Percentiles rank a stretch among this genome's conserved stretches.
These are phyloP conservation scores for Westerdykella sp. DNA, from an alignment of 2,329 filamentous ascomycete species.

Conservation along the genomic window DNA sequence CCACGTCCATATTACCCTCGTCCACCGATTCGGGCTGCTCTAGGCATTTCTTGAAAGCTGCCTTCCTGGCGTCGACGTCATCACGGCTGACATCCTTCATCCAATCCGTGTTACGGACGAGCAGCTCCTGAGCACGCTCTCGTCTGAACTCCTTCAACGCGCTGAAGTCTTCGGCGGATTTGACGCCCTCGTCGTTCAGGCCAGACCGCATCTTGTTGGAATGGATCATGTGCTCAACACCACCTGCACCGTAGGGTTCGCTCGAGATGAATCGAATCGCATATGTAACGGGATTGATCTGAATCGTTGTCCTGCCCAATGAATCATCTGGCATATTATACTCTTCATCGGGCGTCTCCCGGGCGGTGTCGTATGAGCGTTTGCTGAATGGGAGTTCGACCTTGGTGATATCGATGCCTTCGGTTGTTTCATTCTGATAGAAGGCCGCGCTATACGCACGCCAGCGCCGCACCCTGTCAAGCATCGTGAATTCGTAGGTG, in stretches of 20 bases:
- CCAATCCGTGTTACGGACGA: conserved; percentile 41
- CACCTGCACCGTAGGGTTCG: conserved; percentile 26
- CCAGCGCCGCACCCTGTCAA: conserved; percentile 62
- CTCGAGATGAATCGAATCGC: conserved; percentile 40
- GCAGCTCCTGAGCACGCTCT: conserved; percentile 37
- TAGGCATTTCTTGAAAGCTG: conserved; percentile 26
- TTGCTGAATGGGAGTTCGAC: conserved; percentile 40
- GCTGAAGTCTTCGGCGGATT: conserved; percentile 29
- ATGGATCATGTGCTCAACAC: conserved; percentile 39
- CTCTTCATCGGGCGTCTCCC: conserved; percentile 27
- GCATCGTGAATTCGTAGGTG: conserved; percentile 67
- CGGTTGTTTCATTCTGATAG: conserved; percentile 78
- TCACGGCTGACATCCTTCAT: conserved; percentile 44
- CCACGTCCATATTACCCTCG: conserved; percentile 18
- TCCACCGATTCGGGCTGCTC: conserved; percentile 20
- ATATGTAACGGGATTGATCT: conserved; percentile 42
- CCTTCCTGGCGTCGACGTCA: conserved; percentile 42
- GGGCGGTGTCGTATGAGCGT: conserved; percentile 30
- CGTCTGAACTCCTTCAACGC: conserved; percentile 23
- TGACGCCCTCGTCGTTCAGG: conserved; percentile 28
- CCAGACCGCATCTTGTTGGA: conserved; percentile 30
- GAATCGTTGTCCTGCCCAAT: conserved; percentile 33
- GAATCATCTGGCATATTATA: conserved; percentile 36
- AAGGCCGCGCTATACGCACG: conserved; percentile 94
- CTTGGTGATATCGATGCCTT: conserved; percentile 32